Evolutionary conservation across 345 rosid species (phyloP).

Genomic region (Raphanus raphanistrum): DNA sequence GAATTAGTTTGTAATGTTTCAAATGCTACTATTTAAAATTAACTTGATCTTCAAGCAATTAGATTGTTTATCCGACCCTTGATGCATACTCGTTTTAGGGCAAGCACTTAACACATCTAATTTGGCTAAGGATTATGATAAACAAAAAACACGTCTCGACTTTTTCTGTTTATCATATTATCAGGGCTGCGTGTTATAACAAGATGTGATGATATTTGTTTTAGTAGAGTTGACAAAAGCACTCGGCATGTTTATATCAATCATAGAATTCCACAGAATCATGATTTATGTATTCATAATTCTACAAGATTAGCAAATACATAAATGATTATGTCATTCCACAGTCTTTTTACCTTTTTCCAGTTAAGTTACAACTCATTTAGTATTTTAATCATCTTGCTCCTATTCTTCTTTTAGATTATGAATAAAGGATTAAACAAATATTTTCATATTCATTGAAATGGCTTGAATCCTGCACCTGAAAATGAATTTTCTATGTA

Average conservation of each 20-base stretch:
- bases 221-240: slow-evolving; percentile 32
- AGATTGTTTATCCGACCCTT: neutral
- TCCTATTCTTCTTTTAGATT: neutral
- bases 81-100: neutral
- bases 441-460: neutral
- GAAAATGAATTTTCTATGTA: neutral
- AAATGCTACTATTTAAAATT: neutral
- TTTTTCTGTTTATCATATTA: neutral
- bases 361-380: neutral
- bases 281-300: neutral
- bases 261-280: slow-evolving; percentile 18
- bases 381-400: neutral
- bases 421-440: neutral
- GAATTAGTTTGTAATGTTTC: slow-evolving; percentile 1
- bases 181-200: no score
- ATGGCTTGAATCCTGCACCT: neutral
- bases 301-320: slow-evolving; percentile 1
- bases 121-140: neutral
- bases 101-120: neutral
- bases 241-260: slow-evolving; percentile 32
- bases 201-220: slow-evolving; percentile 15
- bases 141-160: neutral
- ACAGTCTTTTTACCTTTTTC: neutral
- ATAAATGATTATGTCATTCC: neutral
- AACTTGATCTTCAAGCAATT: neutral